Conservation (phyloP, 2,329 filamentous ascomycete genomes). For the Fusarium heterosporum region DNA sequence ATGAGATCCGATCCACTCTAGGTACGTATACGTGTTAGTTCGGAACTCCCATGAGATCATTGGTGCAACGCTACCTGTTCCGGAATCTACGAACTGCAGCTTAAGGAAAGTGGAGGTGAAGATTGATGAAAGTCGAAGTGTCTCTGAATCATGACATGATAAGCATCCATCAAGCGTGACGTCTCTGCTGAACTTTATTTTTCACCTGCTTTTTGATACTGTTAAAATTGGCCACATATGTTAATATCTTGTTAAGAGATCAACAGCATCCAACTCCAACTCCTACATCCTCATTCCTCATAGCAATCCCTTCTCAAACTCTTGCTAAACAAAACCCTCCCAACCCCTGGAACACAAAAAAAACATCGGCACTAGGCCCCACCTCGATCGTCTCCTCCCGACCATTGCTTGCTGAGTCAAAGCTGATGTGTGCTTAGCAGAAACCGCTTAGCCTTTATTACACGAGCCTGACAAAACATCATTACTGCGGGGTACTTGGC, state of each 20-base stretch:
- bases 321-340: conserved; percentile 2
- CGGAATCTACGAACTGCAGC: conserved; percentile 19
- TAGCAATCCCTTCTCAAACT: not conserved
- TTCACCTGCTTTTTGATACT: not conserved
- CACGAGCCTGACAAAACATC: conserved; percentile 50
- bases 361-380: conserved; percentile 8
- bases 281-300: not conserved
- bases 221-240: not conserved
- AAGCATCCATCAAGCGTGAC: no score
- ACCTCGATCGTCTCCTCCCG: conserved; percentile 15
- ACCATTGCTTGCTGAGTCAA: conserved; percentile 36
- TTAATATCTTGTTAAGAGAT: not conserved
- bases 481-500: conserved; percentile 14
- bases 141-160: conserved; percentile 16
- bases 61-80: conserved; percentile 31
- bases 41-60: conserved; percentile 28
- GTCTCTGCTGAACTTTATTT: not conserved
- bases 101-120: conserved; percentile 19
- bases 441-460: conserved; percentile 41
- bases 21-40: conserved; percentile 16
- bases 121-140: conserved; percentile 7
- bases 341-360: not conserved
- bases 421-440: conserved; percentile 38
- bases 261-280: not conserved
- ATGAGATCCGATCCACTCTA: conserved; percentile 18